Percentiles rank a stretch among this genome's conserved stretches.
Conservation (phyloP, 352 stramenopile species). For the Globisporangium spinosum region DNA sequence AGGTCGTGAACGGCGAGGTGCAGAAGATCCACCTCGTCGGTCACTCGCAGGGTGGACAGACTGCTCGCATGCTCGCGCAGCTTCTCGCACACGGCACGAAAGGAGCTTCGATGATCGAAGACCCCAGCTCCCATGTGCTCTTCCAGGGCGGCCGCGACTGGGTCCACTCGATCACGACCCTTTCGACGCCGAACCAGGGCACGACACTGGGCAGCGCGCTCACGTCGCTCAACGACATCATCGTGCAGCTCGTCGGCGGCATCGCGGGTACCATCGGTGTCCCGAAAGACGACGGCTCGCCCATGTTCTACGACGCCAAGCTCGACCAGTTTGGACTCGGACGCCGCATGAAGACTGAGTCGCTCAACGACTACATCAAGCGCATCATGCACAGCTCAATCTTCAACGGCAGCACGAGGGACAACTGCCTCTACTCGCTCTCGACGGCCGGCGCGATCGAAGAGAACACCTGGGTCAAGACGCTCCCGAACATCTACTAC, state of each 20-base stretch:
- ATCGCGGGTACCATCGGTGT: slow-evolving; percentile 15
- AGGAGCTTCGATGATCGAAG: slow-evolving; percentile 27
- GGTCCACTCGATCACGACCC: slow-evolving; percentile 35
- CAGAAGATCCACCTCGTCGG: slow-evolving; percentile 41
- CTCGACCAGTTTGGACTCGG: slow-evolving; percentile 18
- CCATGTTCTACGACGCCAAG: slow-evolving; percentile 20
- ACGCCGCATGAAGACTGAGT: slow-evolving; percentile 7
- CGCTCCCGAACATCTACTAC: slow-evolving; percentile 23
- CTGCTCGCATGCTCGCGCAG: slow-evolving; percentile 38
- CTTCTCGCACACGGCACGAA: slow-evolving; percentile 32
- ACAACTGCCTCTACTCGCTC: slow-evolving; percentile 19
- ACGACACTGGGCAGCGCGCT: slow-evolving; percentile 23
- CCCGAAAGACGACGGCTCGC: slow-evolving; percentile 6
- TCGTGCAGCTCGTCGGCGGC: slow-evolving; percentile 17
- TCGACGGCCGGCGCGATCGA: slow-evolving; percentile 10
- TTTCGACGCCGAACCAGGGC: slow-evolving; percentile 26
- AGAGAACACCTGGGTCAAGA: slow-evolving; percentile 21
- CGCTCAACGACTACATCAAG: slow-evolving; percentile 11
- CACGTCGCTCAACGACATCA: slow-evolving; percentile 15
- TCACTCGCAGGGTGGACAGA: slow-evolving; percentile 42
- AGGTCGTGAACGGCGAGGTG: slow-evolving; percentile 29
- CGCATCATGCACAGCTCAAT: slow-evolving; percentile 12
- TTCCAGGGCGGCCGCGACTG: slow-evolving; percentile 29
- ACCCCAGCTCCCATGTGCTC: slow-evolving; percentile 18
- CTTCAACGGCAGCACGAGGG: slow-evolving; percentile 11